phyloP scores from a whole-genome alignment of 108 stramenopile species.

The Discostella stelligeroides region DNA sequence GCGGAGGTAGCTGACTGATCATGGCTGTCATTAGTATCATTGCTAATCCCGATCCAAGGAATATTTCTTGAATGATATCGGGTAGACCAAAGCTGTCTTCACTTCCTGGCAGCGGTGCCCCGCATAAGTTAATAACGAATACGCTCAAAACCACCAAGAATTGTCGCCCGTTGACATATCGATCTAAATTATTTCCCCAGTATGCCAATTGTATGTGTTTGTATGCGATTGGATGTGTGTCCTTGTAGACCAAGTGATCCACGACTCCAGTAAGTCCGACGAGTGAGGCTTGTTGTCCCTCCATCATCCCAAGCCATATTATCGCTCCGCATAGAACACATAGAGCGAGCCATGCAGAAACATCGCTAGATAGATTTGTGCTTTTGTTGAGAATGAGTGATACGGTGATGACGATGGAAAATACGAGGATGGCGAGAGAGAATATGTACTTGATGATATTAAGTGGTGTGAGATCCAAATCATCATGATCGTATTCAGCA shows the following conservation, averaged over 20 bases:
- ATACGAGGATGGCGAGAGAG: slow-evolving; percentile 53
- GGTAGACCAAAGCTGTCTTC: slow-evolving; percentile 43
- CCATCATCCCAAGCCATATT: slow-evolving; percentile 69
- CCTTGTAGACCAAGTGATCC: slow-evolving; percentile 51
- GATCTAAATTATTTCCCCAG: slow-evolving; percentile 73
- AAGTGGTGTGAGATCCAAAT: slow-evolving; percentile 6
- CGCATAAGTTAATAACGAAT: slow-evolving; percentile 61
- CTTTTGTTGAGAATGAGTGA: slow-evolving; percentile 56
- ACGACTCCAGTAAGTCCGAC: slow-evolving; percentile 65
- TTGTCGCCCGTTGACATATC: slow-evolving; percentile 71
- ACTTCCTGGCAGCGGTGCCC: slow-evolving; percentile 40
- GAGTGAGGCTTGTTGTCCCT: slow-evolving; percentile 71
- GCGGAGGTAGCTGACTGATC: slow-evolving; percentile 62
- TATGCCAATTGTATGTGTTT: slow-evolving; percentile 53
- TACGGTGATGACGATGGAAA: slow-evolving; percentile 58
- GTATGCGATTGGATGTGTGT: slow-evolving; percentile 55
- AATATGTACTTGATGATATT: slow-evolving; percentile 33
- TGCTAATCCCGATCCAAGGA: slow-evolving; percentile 61
- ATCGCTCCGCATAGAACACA: slow-evolving; percentile 57
- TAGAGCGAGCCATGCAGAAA: slow-evolving; percentile 52
- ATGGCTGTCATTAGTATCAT: slow-evolving; percentile 68
- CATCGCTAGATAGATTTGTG: slow-evolving; percentile 47
- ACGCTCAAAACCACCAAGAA: slow-evolving; percentile 66
- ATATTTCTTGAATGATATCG: slow-evolving; percentile 38
- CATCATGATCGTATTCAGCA: background rate